A percentile compares a stretch with the other conserved stretches of the same genome.
Evolutionary conservation across 805 yeast species (phyloP).

Genomic region (Nakazawaea peltata): DNA sequence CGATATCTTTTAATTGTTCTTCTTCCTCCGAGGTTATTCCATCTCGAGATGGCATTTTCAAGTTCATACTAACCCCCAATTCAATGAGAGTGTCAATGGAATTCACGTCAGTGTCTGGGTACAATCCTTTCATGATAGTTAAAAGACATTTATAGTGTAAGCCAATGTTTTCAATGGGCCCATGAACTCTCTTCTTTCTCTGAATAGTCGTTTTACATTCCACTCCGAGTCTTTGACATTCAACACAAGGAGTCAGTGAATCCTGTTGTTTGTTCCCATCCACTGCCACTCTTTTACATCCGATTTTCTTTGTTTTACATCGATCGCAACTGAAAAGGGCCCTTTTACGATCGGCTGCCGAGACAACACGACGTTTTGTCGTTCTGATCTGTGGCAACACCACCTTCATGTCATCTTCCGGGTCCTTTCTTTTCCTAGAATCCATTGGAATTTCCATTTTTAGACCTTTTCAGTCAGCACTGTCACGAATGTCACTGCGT

Average conservation of each 20-base stretch:
- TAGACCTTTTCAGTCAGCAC: no score
- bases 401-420: slow-evolving; percentile 1
- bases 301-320: slow-evolving; percentile 7
- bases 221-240: slow-evolving; percentile 10
- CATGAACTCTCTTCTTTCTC: slow-evolving; percentile 13
- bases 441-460: no score
- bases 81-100: slow-evolving; percentile 14
- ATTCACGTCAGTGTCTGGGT: slow-evolving; percentile 14
- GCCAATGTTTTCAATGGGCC: slow-evolving; percentile 15
- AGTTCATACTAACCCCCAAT: slow-evolving; percentile 10
- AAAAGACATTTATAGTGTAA: slow-evolving; percentile 15
- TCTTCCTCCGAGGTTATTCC: slow-evolving; percentile 7
- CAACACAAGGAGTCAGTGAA: slow-evolving; percentile 10
- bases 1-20: slow-evolving; percentile 10
- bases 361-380: slow-evolving; percentile 8
- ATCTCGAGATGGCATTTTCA: slow-evolving; percentile 14
- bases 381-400: slow-evolving; percentile 9
- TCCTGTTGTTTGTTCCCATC: slow-evolving; percentile 6
- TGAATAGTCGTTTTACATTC: slow-evolving; percentile 14
- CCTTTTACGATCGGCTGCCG: slow-evolving; percentile 11
- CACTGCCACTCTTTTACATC: slow-evolving; percentile 11
- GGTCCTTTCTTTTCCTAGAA: no score
- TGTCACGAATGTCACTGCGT: no score
- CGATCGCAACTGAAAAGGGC: slow-evolving; percentile 16
- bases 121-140: slow-evolving; percentile 10